A percentile compares a stretch with the other conserved stretches of the same genome.
Evolutionary conservation across 2,329 filamentous ascomycete species (phyloP).

Genomic region (Shiraia bambusicola): DNA sequence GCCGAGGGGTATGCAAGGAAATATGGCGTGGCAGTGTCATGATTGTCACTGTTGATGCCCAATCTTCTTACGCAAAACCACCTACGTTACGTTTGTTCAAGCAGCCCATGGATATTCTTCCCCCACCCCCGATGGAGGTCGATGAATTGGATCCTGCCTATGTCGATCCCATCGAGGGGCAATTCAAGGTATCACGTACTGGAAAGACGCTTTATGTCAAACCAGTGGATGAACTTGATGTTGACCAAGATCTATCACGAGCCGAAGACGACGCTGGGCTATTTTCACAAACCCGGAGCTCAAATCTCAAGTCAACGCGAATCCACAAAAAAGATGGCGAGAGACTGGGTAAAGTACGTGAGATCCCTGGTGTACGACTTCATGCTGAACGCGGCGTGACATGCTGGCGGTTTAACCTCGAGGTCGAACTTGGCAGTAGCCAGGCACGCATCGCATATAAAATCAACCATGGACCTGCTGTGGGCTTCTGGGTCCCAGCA

Average conservation of each 20-base stretch:
- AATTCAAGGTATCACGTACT: conserved; percentile 80
- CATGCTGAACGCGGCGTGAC: conserved; percentile 85
- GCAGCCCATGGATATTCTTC: conserved; percentile 79
- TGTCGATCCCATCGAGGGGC: conserved; percentile 84
- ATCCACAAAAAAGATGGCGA: conserved; percentile 70
- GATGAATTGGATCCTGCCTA: conserved; percentile 74
- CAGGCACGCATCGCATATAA: conserved; percentile 92
- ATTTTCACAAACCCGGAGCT: conserved; percentile 67
- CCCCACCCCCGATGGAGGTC: conserved; percentile 72
- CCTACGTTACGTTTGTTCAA: conserved; percentile 83
- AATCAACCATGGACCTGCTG: conserved; percentile 86
- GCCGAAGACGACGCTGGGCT: conserved; percentile 80
- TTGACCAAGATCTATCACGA: conserved; percentile 74
- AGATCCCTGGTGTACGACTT: conserved; percentile 77
- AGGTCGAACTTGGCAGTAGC: conserved; percentile 76
- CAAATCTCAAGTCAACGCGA: conserved; percentile 45
- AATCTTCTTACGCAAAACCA: conserved; percentile 76
- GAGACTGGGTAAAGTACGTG: conserved; percentile 75
- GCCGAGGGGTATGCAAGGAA: conserved; percentile 60
- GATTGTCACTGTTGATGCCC: conserved; percentile 87
- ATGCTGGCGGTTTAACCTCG: conserved; percentile 96
- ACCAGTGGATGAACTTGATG: conserved; percentile 82
- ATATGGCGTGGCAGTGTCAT: conserved; percentile 92
- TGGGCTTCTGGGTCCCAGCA: conserved; percentile 92
- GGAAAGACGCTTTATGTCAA: conserved; percentile 86